Percentiles rank a stretch among this genome's conserved stretches.
These are phyloP conservation scores for Neolentinus lepideus DNA, from an alignment of 1,284 basidiomycete species.

Conservation along the genomic window DNA sequence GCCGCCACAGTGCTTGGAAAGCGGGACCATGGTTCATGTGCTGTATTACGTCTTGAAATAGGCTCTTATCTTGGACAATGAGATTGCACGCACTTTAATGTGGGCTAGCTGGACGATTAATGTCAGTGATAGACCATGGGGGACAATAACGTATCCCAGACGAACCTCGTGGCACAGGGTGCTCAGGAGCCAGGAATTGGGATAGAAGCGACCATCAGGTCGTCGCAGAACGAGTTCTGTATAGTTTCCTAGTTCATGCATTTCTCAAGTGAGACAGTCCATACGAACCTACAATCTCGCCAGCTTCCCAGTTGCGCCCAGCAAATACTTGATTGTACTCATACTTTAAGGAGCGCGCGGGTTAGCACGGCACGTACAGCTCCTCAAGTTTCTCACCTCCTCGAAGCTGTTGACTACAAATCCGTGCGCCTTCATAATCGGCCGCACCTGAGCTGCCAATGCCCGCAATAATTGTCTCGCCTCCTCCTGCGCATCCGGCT, in stretches of 20 bases:
- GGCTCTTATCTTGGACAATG: neutral
- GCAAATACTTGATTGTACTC: constrained; percentile 70
- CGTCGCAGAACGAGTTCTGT: constrained; percentile 68
- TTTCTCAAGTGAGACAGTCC: neutral
- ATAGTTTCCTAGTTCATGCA: neutral
- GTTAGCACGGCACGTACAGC: neutral
- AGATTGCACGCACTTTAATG: constrained; percentile 46
- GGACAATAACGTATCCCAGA: constrained; percentile 8
- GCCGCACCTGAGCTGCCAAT: constrained; percentile 72
- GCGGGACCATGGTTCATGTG: constrained; percentile 72
- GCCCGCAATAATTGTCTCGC: constrained; percentile 64
- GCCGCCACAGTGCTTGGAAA: constrained; percentile 68
- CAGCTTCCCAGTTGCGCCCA: constrained; percentile 76
- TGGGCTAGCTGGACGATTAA: constrained; percentile 55
- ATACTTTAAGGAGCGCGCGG: constrained; percentile 38
- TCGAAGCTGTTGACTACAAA: constrained; percentile 72
- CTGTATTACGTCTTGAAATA: constrained; percentile 24
- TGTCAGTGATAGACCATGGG: constrained; percentile 1
- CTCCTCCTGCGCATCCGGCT: constrained; percentile 40
- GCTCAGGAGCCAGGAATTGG: constrained; percentile 64
- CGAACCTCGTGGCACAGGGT: constrained; percentile 77
- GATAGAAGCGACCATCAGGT: constrained; percentile 48
- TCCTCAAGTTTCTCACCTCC: constrained; percentile 42
- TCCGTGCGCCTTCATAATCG: constrained; percentile 73
- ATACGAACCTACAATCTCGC: constrained; percentile 63